phyloP scores from a whole-genome alignment of 1,139 yeast genomes.

The Candida pseudocylindracea region DNA sequence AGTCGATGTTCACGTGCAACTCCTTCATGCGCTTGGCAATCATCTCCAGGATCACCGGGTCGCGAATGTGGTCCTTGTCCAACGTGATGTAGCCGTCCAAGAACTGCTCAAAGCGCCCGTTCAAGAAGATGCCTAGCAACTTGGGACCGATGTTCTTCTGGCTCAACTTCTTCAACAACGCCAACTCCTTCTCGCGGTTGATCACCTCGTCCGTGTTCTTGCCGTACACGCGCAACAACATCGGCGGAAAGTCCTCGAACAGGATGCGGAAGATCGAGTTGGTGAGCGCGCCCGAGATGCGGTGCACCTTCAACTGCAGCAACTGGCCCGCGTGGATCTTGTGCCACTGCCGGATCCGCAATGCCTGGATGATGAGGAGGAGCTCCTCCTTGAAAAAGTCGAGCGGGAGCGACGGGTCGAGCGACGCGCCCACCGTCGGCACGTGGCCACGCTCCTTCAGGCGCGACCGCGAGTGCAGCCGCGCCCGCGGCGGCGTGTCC shows the following conservation, averaged over 20 bases:
- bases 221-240: conserved; percentile 75
- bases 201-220: conserved; percentile 71
- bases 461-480: too few species aligned
- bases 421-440: conserved; percentile 10
- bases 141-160: conserved; percentile 71
- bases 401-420: conserved; percentile 56
- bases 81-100: conserved; percentile 62
- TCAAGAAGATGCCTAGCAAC: conserved; percentile 66
- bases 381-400: conserved; percentile 78
- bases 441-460: too few species aligned
- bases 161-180: conserved; percentile 50
- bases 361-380: conserved; percentile 34
- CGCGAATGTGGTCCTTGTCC: conserved; percentile 48
- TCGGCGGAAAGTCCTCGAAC: conserved; percentile 16
- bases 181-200: conserved; percentile 66
- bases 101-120: conserved; percentile 87
- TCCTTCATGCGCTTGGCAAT: conserved; percentile 95
- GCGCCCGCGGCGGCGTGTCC: too few species aligned
- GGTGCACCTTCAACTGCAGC: conserved; percentile 18
- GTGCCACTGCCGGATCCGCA: conserved; percentile 66
- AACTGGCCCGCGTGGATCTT: conserved; percentile 9
- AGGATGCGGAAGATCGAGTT: conserved; percentile 64
- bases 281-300: conserved; percentile 86
- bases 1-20: conserved; percentile 59
- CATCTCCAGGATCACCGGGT: conserved; percentile 56